Evolutionary conservation across 495 filamentous ascomycete genomes (phyloP), one percentile per base, ranked within the genome.

Genomic region (Cudoniella acicularis): DNA sequence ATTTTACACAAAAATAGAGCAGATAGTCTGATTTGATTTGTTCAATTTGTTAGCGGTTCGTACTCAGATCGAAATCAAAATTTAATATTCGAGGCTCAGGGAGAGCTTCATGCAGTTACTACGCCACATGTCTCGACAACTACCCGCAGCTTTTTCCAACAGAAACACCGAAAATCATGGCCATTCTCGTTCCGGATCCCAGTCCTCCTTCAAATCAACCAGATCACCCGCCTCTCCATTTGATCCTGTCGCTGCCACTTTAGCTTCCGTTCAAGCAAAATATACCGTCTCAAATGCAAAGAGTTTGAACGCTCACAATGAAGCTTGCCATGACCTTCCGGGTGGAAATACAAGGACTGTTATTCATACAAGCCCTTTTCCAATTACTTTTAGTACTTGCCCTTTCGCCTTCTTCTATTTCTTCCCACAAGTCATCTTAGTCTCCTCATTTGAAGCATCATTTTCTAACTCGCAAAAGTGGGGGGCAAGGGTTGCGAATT

Each of bases 321-420:
- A 68, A 27, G 77, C 79, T 18, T 56, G 67, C 20, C 27, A 70
- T 27, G 63, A 69, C 42, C 67, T 85, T 2, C 84, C 84, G 0
- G 83, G 84, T 16, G 84, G 84, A 42, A 87, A 86, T 63, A 87
- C 84, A 11, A 71, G 84, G 17, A 80, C 78, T 1, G 69, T 84
- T 1, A 72, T 87, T 0, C 75, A 85, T 67, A 74, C 73, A n/a
- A 66, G 64, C 2, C 83, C 84, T 0, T 87, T 83, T 55, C 83
- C 83, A 0, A 59, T 86, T 13, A 36, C 30, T 13, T 36, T 36
- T 13, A 13, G 30, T 36, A 6, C 4, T 4, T 6, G 4, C 13
- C 30, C 30, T 36, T 36, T 36, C 13, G 6, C 4, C 13, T 36
- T 6, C 30, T 36, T 36, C 6, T 36, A 6, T 36, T 36, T 36